A percentile compares a stretch with the other conserved stretches of the same genome.
These are phyloP conservation scores for Russula sp. DNA, from an alignment of 768 basidiomycete species.

Conservation along the genomic window DNA sequence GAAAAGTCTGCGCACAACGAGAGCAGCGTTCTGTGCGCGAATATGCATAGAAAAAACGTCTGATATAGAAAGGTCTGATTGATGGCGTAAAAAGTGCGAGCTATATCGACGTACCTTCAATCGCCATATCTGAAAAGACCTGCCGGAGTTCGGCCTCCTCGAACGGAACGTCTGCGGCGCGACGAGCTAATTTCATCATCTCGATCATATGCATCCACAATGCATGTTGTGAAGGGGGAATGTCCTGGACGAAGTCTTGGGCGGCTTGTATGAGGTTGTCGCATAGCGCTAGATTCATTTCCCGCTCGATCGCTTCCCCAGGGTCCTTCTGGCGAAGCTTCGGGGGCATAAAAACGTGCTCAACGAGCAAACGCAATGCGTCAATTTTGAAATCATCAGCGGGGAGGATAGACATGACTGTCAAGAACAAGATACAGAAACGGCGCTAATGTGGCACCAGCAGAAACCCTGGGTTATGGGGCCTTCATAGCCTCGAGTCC, in stretches of 20 bases:
- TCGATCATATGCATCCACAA: conserved; percentile 18
- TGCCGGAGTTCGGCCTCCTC: neutral
- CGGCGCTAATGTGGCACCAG: neutral
- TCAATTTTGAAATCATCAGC: neutral
- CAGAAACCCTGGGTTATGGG: neutral
- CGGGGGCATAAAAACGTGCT: conserved; percentile 23
- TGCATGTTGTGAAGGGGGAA: neutral
- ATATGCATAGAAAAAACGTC: conserved; percentile 17
- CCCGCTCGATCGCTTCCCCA: neutral
- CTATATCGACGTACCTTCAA: conserved; percentile 1
- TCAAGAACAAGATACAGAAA: neutral
- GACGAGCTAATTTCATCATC: conserved; percentile 6
- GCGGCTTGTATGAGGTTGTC: conserved; percentile 7
- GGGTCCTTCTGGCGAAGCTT: conserved; percentile 13
- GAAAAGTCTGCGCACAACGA: conserved; percentile 3
- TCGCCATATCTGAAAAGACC: neutral
- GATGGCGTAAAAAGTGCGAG: neutral
- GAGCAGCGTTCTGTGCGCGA: conserved; percentile 16
- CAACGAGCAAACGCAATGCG: neutral
- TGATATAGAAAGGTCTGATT: neutral
- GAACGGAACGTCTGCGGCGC: neutral
- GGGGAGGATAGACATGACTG: neutral
- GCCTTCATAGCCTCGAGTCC: neutral
- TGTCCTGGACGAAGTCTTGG: neutral
- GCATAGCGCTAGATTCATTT: conserved; percentile 18